A percentile compares a stretch with the other conserved stretches of the same genome.
Conservation (phyloP, 768 basidiomycete genomes). For the Collybia sp. region DNA sequence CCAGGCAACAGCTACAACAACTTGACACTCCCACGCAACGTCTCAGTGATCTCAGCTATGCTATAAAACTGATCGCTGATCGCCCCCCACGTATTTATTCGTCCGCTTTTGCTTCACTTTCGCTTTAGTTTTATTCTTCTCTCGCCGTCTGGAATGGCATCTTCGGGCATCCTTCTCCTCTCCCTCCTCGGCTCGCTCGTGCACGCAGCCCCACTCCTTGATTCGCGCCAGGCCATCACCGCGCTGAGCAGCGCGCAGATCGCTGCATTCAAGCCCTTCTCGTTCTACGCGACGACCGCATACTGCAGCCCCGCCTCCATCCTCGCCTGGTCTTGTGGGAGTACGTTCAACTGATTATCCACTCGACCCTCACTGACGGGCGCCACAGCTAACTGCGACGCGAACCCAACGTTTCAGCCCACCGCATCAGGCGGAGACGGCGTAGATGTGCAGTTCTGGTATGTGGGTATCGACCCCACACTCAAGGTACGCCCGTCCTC, state of each 20-base stretch:
- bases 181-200: no score
- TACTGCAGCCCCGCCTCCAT: slow-evolving; percentile 43
- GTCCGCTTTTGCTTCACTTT: no score
- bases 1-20: no score
- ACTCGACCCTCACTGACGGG: background rate
- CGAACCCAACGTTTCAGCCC: slow-evolving; percentile 36
- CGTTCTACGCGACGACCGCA: slow-evolving; percentile 44
- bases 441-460: slow-evolving; percentile 31
- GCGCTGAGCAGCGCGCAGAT: slow-evolving; percentile 36
- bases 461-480: slow-evolving; percentile 9
- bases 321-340: slow-evolving; percentile 46
- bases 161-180: no score
- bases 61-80: no score
- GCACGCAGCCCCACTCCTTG: background rate
- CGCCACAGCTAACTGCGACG: slow-evolving; percentile 30
- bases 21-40: no score
- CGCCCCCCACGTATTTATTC: no score
- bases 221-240: slow-evolving; percentile 28
- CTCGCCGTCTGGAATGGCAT: no score
- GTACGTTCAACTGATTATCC: slow-evolving; percentile 17
- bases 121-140: no score
- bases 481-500: background rate
- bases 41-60: no score
- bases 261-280: slow-evolving; percentile 38
- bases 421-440: slow-evolving; percentile 43